Conservation (phyloP, 1,284 basidiomycete species). For the Austroboletus novae-zelandiae region DNA sequence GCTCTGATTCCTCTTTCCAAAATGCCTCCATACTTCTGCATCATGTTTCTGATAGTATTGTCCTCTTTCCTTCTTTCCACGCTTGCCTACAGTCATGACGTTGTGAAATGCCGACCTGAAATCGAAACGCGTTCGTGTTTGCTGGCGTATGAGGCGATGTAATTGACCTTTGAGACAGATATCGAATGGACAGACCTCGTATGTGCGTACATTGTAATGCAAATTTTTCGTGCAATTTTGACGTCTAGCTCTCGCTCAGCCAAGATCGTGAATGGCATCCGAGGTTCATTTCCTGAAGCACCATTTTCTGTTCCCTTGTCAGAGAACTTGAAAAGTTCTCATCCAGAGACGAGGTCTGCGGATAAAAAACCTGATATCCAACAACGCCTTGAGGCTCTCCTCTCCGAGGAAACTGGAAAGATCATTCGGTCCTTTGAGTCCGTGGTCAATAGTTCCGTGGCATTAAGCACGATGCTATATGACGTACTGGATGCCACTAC, state of each 20-base stretch:
- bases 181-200: constrained; percentile 5
- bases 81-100: neutral
- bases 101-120: neutral
- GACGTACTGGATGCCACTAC: neutral
- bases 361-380: neutral
- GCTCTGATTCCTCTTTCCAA: neutral
- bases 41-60: constrained; percentile 1
- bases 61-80: neutral
- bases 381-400: neutral
- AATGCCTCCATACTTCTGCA: constrained; percentile 3
- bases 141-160: neutral
- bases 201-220: neutral
- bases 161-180: neutral
- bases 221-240: neutral
- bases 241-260: neutral
- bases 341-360: neutral
- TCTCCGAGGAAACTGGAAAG: constrained; percentile 7
- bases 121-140: constrained; percentile 1
- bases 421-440: constrained; percentile 4
- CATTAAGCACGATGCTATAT: neutral
- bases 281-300: neutral
- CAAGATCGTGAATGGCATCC: neutral
- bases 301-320: neutral
- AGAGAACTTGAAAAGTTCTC: neutral
- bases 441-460: neutral